Base-by-base conservation (phyloP, 2,329 filamentous ascomycete species). In the Fusarium tupiense region DNA sequence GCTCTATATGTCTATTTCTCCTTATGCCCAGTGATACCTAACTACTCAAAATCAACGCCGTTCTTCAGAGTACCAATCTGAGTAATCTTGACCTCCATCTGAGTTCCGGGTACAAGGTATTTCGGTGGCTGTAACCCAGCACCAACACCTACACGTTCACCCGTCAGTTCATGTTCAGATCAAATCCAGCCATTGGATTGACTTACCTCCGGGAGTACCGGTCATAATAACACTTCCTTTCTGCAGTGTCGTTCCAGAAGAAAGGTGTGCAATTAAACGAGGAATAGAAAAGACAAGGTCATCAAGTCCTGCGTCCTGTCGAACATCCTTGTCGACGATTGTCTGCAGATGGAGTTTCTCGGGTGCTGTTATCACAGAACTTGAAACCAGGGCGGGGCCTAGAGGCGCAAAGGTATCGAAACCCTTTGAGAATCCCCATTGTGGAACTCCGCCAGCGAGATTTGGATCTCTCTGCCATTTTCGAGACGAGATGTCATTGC, bases 381-480 rank as follows among this genome's bases (percentile, higher is more conserved):
- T 78, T 3, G 81, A 80, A 1, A 90, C 86, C 2, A 90, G 78
- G 1, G 43, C 71, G 0, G 88, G 88, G 0, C 88, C 88, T 1
- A 90, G 64, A 0, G 88, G 89, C 1, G 86, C 86, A 71, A 83
- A 90, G 0, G 84, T 88, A 71, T 91, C 88, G 61, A 90, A 90
- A 0, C 87, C 86, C 72, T 90, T 90, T 22, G 83, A 85, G 71
- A 89, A 90, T 1, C 85, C 84, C 86, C 87, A 90, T 75, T 91
- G 89, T 0, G 88, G 88, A 0, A 90, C 86, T 1, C 80, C 83
- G 0, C 88, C 88, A 0, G 88, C 88, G 5, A 85, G 80, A 0
- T 78, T 78, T 0, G 86, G 85, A 26, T 89, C 85, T 8, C 86
- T 80, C 71, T 91, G 89, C 40, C 86, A 80, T 69, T 88, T 88